phyloP scores from a whole-genome alignment of 169 alveolate genomes.

The Babesia ovis region DNA sequence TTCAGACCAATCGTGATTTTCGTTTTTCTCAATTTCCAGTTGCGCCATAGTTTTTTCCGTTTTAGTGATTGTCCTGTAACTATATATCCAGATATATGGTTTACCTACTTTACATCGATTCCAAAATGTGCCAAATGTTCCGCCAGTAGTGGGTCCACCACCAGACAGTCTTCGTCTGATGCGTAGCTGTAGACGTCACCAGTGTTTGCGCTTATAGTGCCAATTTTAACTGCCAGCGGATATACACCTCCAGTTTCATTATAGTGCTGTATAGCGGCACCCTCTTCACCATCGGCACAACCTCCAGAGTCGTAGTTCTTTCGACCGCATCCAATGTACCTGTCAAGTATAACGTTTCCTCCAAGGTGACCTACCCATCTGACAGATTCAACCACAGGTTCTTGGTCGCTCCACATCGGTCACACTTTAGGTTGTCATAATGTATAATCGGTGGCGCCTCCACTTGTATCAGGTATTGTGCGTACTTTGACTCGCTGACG shows the following conservation, averaged over 20 bases:
- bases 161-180: constrained; percentile 82
- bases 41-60: constrained; percentile 85
- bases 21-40: constrained; percentile 82
- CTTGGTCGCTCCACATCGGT: constrained; percentile 66
- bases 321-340: constrained; percentile 89
- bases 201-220: constrained; percentile 88
- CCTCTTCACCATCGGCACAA: constrained; percentile 86
- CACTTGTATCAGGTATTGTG: constrained; percentile 63
- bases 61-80: constrained; percentile 59
- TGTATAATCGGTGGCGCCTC: constrained; percentile 52
- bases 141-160: constrained; percentile 85
- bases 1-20: constrained; percentile 77
- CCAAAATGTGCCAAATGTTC: constrained; percentile 87
- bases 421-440: constrained; percentile 58
- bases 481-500: constrained; percentile 57
- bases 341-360: background rate
- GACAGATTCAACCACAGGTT: constrained; percentile 78
- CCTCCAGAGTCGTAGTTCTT: constrained; percentile 85
- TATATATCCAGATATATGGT: constrained; percentile 8
- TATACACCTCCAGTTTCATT: constrained; percentile 75
- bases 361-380: constrained; percentile 58
- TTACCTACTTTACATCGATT: constrained; percentile 80
- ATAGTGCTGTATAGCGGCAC: constrained; percentile 88
- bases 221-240: constrained; percentile 90
- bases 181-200: constrained; percentile 92